A percentile compares a stretch with the other conserved stretches of the same genome.
phyloP scores from a whole-genome alignment of 768 basidiomycete species.

The Brasilioporus rufonigricans region DNA sequence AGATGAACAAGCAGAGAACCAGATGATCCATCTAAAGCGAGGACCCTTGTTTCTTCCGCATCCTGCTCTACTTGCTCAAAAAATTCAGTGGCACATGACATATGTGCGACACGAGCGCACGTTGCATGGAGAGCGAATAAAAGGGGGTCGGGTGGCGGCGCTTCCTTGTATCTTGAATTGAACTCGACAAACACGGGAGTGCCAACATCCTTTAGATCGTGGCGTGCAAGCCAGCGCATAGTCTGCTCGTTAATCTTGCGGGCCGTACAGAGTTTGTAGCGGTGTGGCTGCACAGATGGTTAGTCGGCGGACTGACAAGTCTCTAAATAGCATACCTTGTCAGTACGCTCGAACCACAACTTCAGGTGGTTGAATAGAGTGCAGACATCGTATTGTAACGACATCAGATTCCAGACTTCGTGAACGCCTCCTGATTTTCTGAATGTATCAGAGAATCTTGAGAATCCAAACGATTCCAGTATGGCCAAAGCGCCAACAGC shows the following conservation, averaged over 20 bases:
- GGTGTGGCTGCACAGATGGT: not conserved
- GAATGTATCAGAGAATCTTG: not conserved
- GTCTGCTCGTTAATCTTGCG: not conserved
- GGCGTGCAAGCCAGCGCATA: too few species aligned
- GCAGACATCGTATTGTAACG: not conserved
- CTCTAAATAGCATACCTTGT: not conserved
- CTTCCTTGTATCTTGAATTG: too few species aligned
- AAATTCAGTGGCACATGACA: not conserved
- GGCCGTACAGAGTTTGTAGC: not conserved
- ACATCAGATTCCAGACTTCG: not conserved
- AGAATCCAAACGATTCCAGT: not conserved
- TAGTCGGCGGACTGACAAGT: not conserved
- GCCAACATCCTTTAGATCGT: not conserved
- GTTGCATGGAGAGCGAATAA: not conserved
- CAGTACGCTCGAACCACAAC: not conserved
- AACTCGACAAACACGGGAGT: not conserved
- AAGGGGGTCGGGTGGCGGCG: not conserved
- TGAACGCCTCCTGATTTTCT: not conserved
- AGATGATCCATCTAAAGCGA: not conserved
- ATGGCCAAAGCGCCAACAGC: not conserved
- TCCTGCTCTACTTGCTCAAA: not conserved
- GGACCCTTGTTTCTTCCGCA: not conserved
- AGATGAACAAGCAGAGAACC: not conserved
- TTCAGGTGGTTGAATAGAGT: accelerated
- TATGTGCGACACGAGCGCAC: not conserved